Evolutionary conservation across 768 basidiomycete genomes (phyloP), one percentile per base, ranked within the genome.

Genomic region (Suillus subalutaceus): DNA sequence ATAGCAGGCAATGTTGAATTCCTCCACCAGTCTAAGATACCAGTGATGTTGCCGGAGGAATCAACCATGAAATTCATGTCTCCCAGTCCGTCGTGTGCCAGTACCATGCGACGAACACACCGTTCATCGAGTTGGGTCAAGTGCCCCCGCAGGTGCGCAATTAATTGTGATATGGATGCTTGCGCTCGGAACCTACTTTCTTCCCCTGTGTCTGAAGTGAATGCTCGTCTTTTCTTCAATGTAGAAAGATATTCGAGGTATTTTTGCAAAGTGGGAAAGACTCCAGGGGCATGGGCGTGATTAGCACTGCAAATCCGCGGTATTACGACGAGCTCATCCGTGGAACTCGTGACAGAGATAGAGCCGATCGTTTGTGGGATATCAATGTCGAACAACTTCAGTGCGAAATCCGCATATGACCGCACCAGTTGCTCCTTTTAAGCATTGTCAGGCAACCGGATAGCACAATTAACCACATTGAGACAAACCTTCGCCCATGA

Each of bases 1-100:
- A 69, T 68, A 13, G 69, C 70, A 26, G 75, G 74, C 3, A 63
- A 40, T 7, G 71, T 56, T 8, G 64, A 56, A 55, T 75, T 72
- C 57, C 20, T 55, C 62, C 69, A 72, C 75, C 74, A 76, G 48
- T 72, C 74, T 9, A 73, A 53, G 40, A 74, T 41, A 13, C 65
- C 70, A 26, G 69, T 65, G 32, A 76, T 52, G 5, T 55, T 30
- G 5, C 73, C 69, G 32, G 63, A 62, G 10, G 23, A 63, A 57
- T 70, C 65, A 20, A 71, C 43, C 48, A 72, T 53, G 13, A 75
- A 23, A 63, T 72, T 68, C 46, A 48, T 18, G 23, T 65, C 65
- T 37, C 20, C 40, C 15, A 71, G 44, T 26, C 70, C 70, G 56
- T 69, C 69, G 56, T 74, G 71, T 30, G 44, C 16, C 8, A 73